Conservation (phyloP, 352 stramenopile species). For the Pythium dissimile region DNA sequence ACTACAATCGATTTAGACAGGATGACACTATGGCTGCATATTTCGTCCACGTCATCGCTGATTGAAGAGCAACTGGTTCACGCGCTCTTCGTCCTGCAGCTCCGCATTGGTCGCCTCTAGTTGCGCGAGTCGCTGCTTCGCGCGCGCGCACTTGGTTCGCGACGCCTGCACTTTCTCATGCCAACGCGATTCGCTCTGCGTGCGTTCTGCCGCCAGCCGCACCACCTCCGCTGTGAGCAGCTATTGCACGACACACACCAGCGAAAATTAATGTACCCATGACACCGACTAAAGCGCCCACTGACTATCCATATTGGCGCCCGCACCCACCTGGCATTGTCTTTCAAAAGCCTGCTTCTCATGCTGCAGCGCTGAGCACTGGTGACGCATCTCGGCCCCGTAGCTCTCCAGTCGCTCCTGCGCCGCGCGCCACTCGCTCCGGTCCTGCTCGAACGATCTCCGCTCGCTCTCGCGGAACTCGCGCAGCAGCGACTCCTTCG, state of each 20-base stretch:
- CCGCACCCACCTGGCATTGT: slow-evolving; percentile 9
- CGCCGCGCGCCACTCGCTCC: slow-evolving; percentile 3
- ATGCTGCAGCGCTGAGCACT: slow-evolving; percentile 2
- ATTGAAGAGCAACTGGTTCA: slow-evolving; percentile 16
- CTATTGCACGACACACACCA: too few relatives aligned
- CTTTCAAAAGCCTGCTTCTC: slow-evolving; percentile 11
- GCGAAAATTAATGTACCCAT: not conserved
- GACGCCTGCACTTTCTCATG: not conserved
- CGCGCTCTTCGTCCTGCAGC: slow-evolving; percentile 18
- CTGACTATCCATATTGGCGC: not conserved
- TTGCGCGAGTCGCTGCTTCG: slow-evolving; percentile 2
- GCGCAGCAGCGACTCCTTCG: slow-evolving; percentile 20
- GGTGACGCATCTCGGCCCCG: not conserved
- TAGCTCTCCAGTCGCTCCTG: not conserved
- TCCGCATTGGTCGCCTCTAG: slow-evolving; percentile 4
- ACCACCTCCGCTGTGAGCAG: not conserved
- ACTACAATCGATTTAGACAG: slow-evolving; percentile 15
- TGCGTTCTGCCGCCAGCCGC: not conserved
- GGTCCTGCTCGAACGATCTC: slow-evolving; percentile 28
- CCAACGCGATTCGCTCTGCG: slow-evolving; percentile 1
- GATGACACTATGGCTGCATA: slow-evolving; percentile 10
- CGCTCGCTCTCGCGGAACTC: slow-evolving; percentile 30
- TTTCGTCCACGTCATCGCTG: not conserved
- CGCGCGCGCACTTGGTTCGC: slow-evolving; percentile 4
- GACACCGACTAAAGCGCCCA: not conserved